Evolutionary conservation across 805 yeast genomes (phyloP).

Genomic region (Wickerhamiella galacta): DNA sequence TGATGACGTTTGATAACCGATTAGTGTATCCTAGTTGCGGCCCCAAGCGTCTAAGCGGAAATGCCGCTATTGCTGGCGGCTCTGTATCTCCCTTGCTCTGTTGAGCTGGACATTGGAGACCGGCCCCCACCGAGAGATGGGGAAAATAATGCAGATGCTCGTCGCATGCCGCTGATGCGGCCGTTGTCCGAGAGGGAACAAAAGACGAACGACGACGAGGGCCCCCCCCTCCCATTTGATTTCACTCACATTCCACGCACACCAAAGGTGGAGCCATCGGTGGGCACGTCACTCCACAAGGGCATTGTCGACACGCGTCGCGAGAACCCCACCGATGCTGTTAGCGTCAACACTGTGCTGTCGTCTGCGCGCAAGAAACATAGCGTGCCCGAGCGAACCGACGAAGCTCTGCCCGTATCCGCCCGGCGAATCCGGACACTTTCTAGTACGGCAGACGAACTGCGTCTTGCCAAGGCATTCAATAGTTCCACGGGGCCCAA

Average conservation of each 20-base stretch:
- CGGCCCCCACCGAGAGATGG: background rate
- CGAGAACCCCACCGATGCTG: background rate
- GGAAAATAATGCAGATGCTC: conserved; percentile 1
- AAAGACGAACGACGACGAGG: conserved; percentile 5
- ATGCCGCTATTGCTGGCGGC: conserved; percentile 17
- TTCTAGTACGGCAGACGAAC: too few species aligned
- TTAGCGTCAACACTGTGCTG: background rate
- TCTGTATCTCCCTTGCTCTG: conserved; percentile 19
- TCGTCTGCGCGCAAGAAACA: background rate
- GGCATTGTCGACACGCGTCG: conserved; percentile 12
- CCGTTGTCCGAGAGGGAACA: conserved; percentile 2
- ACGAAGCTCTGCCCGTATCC: too few species aligned
- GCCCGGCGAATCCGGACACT: too few species aligned
- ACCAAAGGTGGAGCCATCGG: conserved; percentile 3
- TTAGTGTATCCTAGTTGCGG: too few species aligned
- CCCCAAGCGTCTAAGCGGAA: too few species aligned
- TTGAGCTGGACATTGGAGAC: conserved; percentile 12
- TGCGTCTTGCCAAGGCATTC: too few species aligned
- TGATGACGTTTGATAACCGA: too few species aligned
- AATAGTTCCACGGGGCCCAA: too few species aligned
- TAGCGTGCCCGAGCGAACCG: background rate
- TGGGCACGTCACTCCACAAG: conserved; percentile 5
- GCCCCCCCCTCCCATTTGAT: conserved; percentile 12
- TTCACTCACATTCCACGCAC: conserved; percentile 4
- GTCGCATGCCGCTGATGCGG: background rate